Evolutionary conservation across 2,329 filamentous ascomycete species (phyloP), one percentile per base, ranked within the genome.

Genomic region (Xylaria sp.): DNA sequence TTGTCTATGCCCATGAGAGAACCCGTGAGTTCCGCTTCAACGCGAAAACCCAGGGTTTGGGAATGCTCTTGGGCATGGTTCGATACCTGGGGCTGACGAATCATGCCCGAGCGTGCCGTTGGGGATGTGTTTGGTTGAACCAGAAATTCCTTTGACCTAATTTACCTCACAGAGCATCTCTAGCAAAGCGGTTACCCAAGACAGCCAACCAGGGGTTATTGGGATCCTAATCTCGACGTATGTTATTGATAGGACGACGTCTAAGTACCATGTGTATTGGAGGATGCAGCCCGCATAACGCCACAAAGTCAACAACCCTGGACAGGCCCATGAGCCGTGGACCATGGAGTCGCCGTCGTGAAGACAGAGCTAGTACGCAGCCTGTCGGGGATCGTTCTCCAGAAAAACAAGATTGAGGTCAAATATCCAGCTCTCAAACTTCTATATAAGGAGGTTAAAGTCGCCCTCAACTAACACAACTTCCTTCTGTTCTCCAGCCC

Each of bases 371-470:
- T 34, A 36, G 34, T 57, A 46, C 56, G 41, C 46, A 62, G 34
- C 12, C 15, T 59, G n/a, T 43, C 41, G 52, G 32, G 25, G 61
- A 59, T 61, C 61, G 34, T 61, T 57, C 63, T 63, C 59, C 39
- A 67, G 65, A 60, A 39, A 59, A 58, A 67, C 53, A 63, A 65
- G 64, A 64, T 60, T 64, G 50, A 55, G 25, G 55, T 56, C 55
- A 53, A 25, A 45, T 25, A 52, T 53, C n/a, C 13, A 59, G 36
- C 18, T 20, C 39, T 56, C 15, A 10, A 62, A 67, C 23, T 36
- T 66, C 62, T 72, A 72, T 72, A 72, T 64, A 72, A 72, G 63
- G 63, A 65, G 60, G 59, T 53, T 52, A 41, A 55, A 13, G 23
- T 57, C 65, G 7, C 70, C 68, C 45, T 59, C 56, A 13, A 50